Percentiles rank a stretch among this genome's conserved stretches.
These are phyloP conservation scores for Grifola frondosa DNA, from an alignment of 1,284 basidiomycete genomes.

Conservation along the genomic window DNA sequence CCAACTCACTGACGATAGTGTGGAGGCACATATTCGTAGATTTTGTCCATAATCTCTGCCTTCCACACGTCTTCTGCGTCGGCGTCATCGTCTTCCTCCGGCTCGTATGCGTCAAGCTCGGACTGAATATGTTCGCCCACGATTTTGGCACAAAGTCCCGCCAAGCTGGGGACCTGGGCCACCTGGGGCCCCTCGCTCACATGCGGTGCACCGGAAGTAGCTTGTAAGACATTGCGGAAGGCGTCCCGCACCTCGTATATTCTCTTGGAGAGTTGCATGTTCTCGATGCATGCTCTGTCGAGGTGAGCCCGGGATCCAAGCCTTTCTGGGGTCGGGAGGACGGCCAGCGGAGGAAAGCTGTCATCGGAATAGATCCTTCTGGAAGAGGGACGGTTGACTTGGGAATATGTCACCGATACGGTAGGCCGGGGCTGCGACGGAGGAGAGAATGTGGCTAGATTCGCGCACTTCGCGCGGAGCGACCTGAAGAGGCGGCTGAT, in stretches of 20 bases:
- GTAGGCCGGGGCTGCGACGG: constrained; percentile 15
- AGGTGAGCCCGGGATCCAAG: constrained; percentile 36
- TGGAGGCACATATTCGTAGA: constrained; percentile 51
- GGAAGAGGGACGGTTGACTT: neutral
- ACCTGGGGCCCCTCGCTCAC: neutral
- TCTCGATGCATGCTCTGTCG: constrained; percentile 36
- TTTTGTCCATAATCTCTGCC: constrained; percentile 35
- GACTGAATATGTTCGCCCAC: constrained; percentile 46
- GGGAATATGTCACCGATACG: constrained; percentile 28
- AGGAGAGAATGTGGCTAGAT: constrained; percentile 33
- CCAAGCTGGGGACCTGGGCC: constrained; percentile 33
- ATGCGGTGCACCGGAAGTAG: constrained; percentile 23
- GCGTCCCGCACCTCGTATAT: constrained; percentile 53
- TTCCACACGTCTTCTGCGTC: constrained; percentile 28
- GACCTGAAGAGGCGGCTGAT: constrained; percentile 55
- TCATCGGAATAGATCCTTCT: constrained; percentile 12
- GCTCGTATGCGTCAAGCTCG: constrained; percentile 29
- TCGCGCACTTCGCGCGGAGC: constrained; percentile 50
- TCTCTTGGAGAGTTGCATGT: constrained; percentile 44
- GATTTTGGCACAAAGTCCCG: constrained; percentile 47
- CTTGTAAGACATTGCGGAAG: constrained; percentile 48
- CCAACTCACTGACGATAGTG: constrained; percentile 50
- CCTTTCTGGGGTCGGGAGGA: constrained; percentile 39
- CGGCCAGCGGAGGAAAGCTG: constrained; percentile 35
- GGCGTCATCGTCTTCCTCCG: constrained; percentile 27